Evolutionary conservation across 192 early-diverging fungal genomes (phyloP).

Genomic region (Podila epicladia): DNA sequence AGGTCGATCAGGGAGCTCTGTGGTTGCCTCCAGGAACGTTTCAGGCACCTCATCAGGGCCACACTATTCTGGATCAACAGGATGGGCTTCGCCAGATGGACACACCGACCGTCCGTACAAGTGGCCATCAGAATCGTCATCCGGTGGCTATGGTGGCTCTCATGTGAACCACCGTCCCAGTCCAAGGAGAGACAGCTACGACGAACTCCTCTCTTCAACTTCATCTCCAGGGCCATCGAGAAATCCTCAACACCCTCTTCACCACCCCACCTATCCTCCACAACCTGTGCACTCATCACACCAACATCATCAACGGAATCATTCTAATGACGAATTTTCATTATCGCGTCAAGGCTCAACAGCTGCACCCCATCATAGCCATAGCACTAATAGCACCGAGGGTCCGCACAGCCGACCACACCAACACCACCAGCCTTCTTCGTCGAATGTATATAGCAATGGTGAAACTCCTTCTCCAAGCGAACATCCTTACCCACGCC

Average conservation of each 20-base stretch:
- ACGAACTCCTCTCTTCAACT: neutral
- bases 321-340: constrained; percentile 21
- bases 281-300: neutral
- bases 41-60: constrained; percentile 8
- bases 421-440: neutral
- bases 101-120: too few relatives aligned
- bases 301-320: constrained; percentile 17
- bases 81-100: too few relatives aligned
- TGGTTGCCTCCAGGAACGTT: neutral
- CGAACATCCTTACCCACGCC: constrained; percentile 1
- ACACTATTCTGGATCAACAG: neutral
- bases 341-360: constrained; percentile 7
- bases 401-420: neutral
- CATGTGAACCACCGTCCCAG: constrained; percentile 11
- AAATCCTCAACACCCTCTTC: neutral
- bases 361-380: neutral
- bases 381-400: constrained; percentile 4
- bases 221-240: neutral
- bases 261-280: neutral
- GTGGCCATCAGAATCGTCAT: constrained; percentile 7
- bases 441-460: constrained; percentile 3
- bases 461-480: neutral
- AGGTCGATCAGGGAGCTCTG: neutral
- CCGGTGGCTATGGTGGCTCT: neutral
- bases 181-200: constrained; percentile 20